These are phyloP conservation scores for Fusarium subtropicale DNA, from an alignment of 2,329 filamentous ascomycete species.

Conservation along the genomic window DNA sequence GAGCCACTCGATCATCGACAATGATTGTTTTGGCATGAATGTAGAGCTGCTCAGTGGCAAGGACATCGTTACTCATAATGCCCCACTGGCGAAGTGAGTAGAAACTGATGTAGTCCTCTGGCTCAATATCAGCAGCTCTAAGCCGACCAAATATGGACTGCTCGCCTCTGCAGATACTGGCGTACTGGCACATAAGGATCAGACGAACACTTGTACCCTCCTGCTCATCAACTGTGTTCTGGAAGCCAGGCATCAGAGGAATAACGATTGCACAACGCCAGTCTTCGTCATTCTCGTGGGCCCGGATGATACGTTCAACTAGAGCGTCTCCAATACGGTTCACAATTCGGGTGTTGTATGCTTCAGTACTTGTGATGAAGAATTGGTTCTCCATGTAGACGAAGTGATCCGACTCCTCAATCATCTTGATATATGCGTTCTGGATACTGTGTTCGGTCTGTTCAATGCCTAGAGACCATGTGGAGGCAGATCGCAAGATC, in stretches of 20 bases:
- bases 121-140: constrained; percentile 82
- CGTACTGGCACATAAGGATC: constrained; percentile 97
- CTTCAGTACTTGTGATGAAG: constrained; percentile 93
- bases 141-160: constrained; percentile 91
- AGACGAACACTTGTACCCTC: constrained; percentile 94
- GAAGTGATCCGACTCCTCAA: constrained; percentile 94
- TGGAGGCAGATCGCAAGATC: constrained; percentile 87
- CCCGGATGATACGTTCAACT: constrained; percentile 89
- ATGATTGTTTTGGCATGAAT: constrained; percentile 98
- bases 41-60: constrained; percentile 96
- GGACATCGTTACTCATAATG: constrained; percentile 82
- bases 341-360: constrained; percentile 86
- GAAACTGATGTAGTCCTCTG: constrained; percentile 95
- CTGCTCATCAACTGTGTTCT: constrained; percentile 93
- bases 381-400: constrained; percentile 99
- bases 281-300: constrained; percentile 83
- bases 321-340: constrained; percentile 96
- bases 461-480: constrained; percentile 92
- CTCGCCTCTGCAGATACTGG: constrained; percentile 93
- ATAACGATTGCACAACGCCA: constrained; percentile 94
- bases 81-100: constrained; percentile 95
- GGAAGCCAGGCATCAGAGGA: constrained; percentile 97
- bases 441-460: constrained; percentile 94
- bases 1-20: constrained; percentile 90
- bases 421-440: constrained; percentile 93